Percentiles rank a stretch among this genome's conserved stretches.
These are phyloP conservation scores for Fomes fomentarius DNA, from an alignment of 1,284 basidiomycete genomes.

Conservation along the genomic window DNA sequence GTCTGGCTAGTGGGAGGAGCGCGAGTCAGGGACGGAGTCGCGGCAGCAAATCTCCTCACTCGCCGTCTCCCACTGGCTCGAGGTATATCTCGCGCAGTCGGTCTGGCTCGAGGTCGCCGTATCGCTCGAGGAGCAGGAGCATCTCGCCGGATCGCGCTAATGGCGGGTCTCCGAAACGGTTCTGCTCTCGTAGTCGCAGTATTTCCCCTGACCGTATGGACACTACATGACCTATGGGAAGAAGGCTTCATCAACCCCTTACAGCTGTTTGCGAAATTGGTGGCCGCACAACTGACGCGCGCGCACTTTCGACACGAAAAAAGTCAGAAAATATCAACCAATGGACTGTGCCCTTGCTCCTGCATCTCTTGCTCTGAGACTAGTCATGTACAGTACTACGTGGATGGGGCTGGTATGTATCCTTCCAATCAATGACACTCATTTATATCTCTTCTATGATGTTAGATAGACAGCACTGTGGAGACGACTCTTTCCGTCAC, in stretches of 20 bases:
- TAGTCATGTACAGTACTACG: too few species aligned
- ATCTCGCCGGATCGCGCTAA: slow-evolving; percentile 63
- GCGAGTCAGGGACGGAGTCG: slow-evolving; percentile 29
- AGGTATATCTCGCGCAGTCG: slow-evolving; percentile 67
- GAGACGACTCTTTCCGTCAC: background rate
- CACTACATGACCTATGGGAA: background rate
- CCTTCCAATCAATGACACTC: background rate
- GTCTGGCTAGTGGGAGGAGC: slow-evolving; percentile 24
- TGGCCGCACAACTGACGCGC: too few species aligned
- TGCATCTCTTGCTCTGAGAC: too few species aligned
- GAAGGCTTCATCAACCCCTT: too few species aligned
- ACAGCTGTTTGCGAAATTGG: too few species aligned
- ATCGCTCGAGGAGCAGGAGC: slow-evolving; percentile 59
- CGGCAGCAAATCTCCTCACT: slow-evolving; percentile 40
- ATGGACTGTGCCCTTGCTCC: too few species aligned
- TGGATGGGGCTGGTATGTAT: background rate
- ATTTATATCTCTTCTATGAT: too few species aligned
- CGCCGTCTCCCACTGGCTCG: slow-evolving; percentile 44
- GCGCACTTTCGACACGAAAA: too few species aligned
- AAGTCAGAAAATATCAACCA: too few species aligned
- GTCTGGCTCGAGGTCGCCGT: slow-evolving; percentile 49
- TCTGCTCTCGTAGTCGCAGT: slow-evolving; percentile 32
- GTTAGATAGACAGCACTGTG: background rate
- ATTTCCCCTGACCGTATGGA: slow-evolving; percentile 28
- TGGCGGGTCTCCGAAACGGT: slow-evolving; percentile 22